Conservation (phyloP, 164 flowering plant species). For the Sextonia rubra region DNA sequence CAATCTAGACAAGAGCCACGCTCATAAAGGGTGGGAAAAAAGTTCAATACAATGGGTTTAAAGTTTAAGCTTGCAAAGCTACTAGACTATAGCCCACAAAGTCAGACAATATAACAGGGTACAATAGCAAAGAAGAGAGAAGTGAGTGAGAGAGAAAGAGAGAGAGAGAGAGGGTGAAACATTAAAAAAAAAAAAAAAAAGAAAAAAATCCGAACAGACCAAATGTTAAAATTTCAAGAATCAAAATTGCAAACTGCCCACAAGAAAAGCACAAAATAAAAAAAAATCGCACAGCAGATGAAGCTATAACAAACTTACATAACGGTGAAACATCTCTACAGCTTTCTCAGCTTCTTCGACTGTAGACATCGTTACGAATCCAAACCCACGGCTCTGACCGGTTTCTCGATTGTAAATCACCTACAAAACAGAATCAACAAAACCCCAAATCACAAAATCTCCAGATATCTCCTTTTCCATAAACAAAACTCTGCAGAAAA, state of each 20-base stretch:
- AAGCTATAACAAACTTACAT: constrained; percentile 31
- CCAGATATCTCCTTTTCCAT: not conserved
- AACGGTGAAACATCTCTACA: constrained; percentile 49
- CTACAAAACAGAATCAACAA: constrained; percentile 17
- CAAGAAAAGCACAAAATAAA: not conserved
- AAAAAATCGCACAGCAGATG: not conserved
- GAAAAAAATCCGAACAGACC: too few relatives aligned
- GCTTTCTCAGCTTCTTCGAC: constrained; percentile 69
- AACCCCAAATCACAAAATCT: constrained; percentile 9
- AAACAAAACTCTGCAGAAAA: not conserved
- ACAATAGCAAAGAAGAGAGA: not conserved
- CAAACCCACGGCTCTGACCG: constrained; percentile 64
- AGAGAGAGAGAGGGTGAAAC: not conserved
- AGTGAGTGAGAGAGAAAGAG: not conserved
- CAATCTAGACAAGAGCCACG: too few relatives aligned
- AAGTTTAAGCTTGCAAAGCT: too few relatives aligned
- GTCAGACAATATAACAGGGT: too few relatives aligned
- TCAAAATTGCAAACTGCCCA: not conserved
- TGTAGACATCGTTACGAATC: constrained; percentile 60
- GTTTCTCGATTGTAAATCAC: constrained; percentile 58
- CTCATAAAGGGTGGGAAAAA: too few relatives aligned
- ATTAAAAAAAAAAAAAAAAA: too few relatives aligned
- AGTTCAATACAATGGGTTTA: too few relatives aligned
- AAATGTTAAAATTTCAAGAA: too few relatives aligned
- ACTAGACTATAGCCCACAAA: too few relatives aligned